Base-by-base conservation (phyloP, 768 basidiomycete genomes). In the Podaxis sp. region DNA sequence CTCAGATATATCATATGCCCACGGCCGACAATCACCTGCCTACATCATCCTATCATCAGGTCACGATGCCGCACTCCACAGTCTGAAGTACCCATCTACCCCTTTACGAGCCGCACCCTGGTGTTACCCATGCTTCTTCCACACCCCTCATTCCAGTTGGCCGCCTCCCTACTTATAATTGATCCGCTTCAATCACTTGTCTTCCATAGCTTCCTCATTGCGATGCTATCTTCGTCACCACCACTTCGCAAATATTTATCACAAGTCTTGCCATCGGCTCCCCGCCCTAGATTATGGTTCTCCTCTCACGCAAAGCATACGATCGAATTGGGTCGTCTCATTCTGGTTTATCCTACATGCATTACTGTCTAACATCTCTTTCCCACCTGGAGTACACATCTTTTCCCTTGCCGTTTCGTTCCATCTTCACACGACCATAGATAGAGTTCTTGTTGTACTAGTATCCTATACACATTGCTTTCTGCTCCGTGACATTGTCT, bases 371-470 rank as follows among this genome's bases (percentile, higher is more conserved):
- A 22, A 46, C 8, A 8, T 9, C 29, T 33, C 29, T 33, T 33
- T 33, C 33, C 8, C 33, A 22, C 7, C 19, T n/a, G 43, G 43
- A 46, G n/a, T 17, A 46, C 19, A 17, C 19, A 15, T 19, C 19
- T 46, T 51, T 24, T 24, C 25, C 17, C 25, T 22, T 24, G 25
- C 33, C 19, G 15, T 33, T 33, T 54, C 15, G 52, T 54, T 36
- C 13, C n/a, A 33, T 13, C 29, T 54, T 33, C 17, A n/a, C 33
- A 33, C 27, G 0, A 46, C 19, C 43, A 46, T 46, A 46, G 43
- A 54, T 54, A 54, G 52, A 54, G 15, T 54, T 36, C 13, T 54
- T 54, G 52, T 54, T 54, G 52, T 54, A 46, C 19, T 46, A 19
- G 43, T 46, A 46, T 22, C 43, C 43, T 46, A n/a, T 19, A 6